Percentiles rank a stretch among this genome's conserved stretches.
Conservation (phyloP, 2,329 filamentous ascomycete genomes). For the Xylaria sp. region DNA sequence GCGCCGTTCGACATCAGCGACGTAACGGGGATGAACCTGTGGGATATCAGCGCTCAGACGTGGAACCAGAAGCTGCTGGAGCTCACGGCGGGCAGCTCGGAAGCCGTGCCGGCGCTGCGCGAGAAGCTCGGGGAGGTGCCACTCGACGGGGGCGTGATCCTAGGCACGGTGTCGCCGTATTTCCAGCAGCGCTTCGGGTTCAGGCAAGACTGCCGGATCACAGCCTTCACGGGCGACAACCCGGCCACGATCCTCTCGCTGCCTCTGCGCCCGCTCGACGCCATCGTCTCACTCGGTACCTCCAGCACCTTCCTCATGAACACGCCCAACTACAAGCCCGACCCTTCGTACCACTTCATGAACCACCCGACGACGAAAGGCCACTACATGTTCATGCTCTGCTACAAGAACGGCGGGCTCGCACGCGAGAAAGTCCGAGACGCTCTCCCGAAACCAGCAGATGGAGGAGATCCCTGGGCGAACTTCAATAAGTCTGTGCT, state of each 20-base stretch:
- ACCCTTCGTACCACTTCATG: slow-evolving; percentile 96
- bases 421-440: slow-evolving; percentile 92
- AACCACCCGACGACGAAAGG: slow-evolving; percentile 92
- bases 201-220: slow-evolving; percentile 76
- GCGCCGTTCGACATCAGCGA: slow-evolving; percentile 94
- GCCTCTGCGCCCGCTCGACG: slow-evolving; percentile 86
- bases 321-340: slow-evolving; percentile 88
- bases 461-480: slow-evolving; percentile 70
- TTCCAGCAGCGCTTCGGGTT: slow-evolving; percentile 85
- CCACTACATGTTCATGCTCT: slow-evolving; percentile 99
- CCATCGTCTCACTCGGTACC: slow-evolving; percentile 93
- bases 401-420: slow-evolving; percentile 97
- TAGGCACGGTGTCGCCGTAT: slow-evolving; percentile 82
- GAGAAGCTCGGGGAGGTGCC: slow-evolving; percentile 83
- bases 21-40: slow-evolving; percentile 96
- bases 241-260: slow-evolving; percentile 93
- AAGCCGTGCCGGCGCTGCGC: slow-evolving; percentile 72
- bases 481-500: slow-evolving; percentile 81
- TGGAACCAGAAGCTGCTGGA: slow-evolving; percentile 82
- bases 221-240: slow-evolving; percentile 95
- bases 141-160: slow-evolving; percentile 80
- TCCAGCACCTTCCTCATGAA: slow-evolving; percentile 98
- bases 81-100: slow-evolving; percentile 71
- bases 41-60: slow-evolving; percentile 80
- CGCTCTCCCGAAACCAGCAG: slow-evolving; percentile 69